Conservation (phyloP, 2,329 filamentous ascomycete species). For the Ceratocystis variospora region DNA sequence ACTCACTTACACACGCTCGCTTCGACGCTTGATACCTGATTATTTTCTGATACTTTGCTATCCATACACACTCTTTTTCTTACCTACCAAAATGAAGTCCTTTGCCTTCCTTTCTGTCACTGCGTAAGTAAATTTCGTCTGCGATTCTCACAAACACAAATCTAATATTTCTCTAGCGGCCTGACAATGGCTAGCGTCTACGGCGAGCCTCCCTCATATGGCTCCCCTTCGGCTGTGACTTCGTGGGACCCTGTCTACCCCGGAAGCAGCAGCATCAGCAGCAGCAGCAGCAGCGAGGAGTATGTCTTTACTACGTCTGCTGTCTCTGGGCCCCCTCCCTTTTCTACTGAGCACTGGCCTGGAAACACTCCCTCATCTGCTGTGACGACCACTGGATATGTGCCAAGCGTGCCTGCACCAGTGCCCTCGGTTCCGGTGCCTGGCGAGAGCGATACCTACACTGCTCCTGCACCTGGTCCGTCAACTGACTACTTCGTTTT, state of each 20-base stretch:
- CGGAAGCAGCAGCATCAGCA: neutral
- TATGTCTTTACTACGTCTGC: neutral
- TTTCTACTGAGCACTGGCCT: neutral
- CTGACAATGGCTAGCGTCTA: conserved; percentile 13
- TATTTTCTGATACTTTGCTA: conserved; percentile 6
- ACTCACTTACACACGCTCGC: neutral
- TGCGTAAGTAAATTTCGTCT: conserved; percentile 6
- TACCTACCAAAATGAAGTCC: conserved; percentile 15
- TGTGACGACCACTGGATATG: neutral
- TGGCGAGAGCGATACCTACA: neutral
- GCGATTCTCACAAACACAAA: neutral
- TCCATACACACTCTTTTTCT: conserved; percentile 6
- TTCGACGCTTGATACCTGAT: neutral
- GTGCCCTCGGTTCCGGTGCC: neutral
- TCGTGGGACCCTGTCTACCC: neutral
- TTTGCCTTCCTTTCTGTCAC: conserved; percentile 8
- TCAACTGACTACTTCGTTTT: neutral
- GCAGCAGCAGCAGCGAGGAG: neutral
- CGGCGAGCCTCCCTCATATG: conserved; percentile 11
- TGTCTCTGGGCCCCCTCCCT: neutral
- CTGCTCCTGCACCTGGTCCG: neutral
- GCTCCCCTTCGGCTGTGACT: neutral
- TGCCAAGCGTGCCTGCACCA: neutral
- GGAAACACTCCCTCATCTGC: neutral
- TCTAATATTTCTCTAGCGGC: conserved; percentile 7